Conservation (phyloP, 768 basidiomycete species). For the Xanthoconium stramineum region DNA sequence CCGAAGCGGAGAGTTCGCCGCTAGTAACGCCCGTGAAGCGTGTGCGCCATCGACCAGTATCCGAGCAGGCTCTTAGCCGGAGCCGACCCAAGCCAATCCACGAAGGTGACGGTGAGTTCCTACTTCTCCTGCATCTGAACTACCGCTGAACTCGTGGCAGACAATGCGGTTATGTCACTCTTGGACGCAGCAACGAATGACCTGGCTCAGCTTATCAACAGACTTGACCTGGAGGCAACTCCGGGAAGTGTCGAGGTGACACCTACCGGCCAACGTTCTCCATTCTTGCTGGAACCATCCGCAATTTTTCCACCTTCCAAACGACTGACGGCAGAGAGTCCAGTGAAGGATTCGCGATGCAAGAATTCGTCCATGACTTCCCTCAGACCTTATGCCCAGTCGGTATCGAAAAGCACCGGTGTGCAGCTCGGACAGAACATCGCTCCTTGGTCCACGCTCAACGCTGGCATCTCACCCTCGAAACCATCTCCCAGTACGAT, state of each 20-base stretch:
- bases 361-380: conserved; percentile 45
- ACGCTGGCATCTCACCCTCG: conserved; percentile 37
- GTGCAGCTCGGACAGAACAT: conserved; percentile 52
- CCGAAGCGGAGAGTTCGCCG: background rate
- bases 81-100: conserved; percentile 49
- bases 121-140: background rate
- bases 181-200: conserved; percentile 81
- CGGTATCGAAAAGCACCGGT: conserved; percentile 20
- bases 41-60: conserved; percentile 53
- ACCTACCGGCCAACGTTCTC: conserved; percentile 34
- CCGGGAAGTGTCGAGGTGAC: conserved; percentile 53
- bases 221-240: conserved; percentile 79
- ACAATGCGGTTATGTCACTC: conserved; percentile 58
- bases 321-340: conserved; percentile 32
- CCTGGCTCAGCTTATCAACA: conserved; percentile 71
- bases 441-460: conserved; percentile 56
- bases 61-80: conserved; percentile 57
- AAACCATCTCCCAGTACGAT: conserved; percentile 28
- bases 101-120: conserved; percentile 41
- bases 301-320: conserved; percentile 34
- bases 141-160: conserved; percentile 7
- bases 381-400: conserved; percentile 48
- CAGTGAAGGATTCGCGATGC: conserved; percentile 34
- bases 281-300: conserved; percentile 13
- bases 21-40: conserved; percentile 38